A percentile compares a stretch with the other conserved stretches of the same genome.
phyloP scores from a whole-genome alignment of 2,329 filamentous ascomycete species.

The Trichoderma asperellum region DNA sequence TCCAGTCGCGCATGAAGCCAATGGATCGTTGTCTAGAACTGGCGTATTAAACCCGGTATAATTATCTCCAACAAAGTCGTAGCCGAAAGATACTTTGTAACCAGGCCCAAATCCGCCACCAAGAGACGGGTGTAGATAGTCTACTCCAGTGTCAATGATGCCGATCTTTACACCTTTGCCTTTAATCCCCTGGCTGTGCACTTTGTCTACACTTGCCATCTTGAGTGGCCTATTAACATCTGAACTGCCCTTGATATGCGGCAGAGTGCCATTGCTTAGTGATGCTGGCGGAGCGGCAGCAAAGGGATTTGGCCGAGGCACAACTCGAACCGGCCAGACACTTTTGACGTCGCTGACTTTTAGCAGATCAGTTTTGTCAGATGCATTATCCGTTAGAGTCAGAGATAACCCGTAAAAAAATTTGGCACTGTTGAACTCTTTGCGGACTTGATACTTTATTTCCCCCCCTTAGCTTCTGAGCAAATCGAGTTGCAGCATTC shows the following conservation, averaged over 20 bases:
- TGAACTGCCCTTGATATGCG: background rate
- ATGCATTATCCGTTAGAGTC: background rate
- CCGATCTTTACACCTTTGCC: conserved; percentile 58
- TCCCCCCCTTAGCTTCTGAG: background rate
- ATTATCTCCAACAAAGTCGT: conserved; percentile 48
- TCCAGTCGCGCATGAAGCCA: conserved; percentile 37
- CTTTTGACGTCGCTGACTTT: conserved; percentile 46
- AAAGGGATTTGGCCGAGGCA: conserved; percentile 50
- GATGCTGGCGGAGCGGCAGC: conserved; percentile 43
- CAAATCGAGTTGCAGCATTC: background rate
- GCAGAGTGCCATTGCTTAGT: background rate
- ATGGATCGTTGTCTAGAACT: conserved; percentile 45
- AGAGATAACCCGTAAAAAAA: conserved; percentile 3
- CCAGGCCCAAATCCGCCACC: conserved; percentile 53
- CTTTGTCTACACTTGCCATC: conserved; percentile 60
- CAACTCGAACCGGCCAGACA: conserved; percentile 53
- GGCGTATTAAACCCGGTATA: conserved; percentile 37
- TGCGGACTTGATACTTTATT: conserved; percentile 1
- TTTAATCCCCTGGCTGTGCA: conserved; percentile 52
- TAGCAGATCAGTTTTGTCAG: background rate
- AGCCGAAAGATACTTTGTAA: conserved; percentile 49
- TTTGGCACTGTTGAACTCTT: conserved; percentile 4
- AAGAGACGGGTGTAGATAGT: conserved; percentile 52
- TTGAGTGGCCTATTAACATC: conserved; percentile 41
- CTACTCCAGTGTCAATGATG: conserved; percentile 58